Evolutionary conservation across 169 alveolate species (phyloP), one percentile per base, ranked within the genome.

Genomic region (Plasmodium inui): DNA sequence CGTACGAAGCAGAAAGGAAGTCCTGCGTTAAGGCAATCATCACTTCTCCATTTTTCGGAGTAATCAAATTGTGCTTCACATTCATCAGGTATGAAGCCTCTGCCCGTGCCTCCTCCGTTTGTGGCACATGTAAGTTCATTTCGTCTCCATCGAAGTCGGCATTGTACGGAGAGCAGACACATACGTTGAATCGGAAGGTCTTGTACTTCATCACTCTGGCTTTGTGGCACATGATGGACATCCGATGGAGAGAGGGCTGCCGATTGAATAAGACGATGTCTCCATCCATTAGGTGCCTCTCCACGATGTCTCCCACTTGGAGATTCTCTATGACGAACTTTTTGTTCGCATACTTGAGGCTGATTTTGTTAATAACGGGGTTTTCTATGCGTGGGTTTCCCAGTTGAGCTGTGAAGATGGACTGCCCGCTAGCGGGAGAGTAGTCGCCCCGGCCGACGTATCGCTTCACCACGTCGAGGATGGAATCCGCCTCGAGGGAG

Each of bases 61-160:
- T 98, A n/a, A 98, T 98, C 50, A 99, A 92, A 96, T 99, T 99
- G 70, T 98, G 94, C 46, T 97, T 97, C 0, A 98, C 99, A 61
- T 98, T 98, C 99, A 99, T 98, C 86, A 99, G 96, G 73, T 98
- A 97, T 53, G 96, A 90, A n/a, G 99, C 98, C 93, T 98, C 99
- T 61, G 99, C 98, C 95, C 98, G 96, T 1, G 99, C 99, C 91
- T 98, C 99, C 89, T 98, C 98, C 7, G 99, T 98, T 96, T 99
- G 99, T 17, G 99, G 99, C 53, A 99, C 95, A 96, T 99, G 99
- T 32, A 99, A 97, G 95, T 99, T 99, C 99, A 99, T 99, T 95
- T 99, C 99, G 94, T 99, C 99, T 0, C 99, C 99, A 94, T 99
- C 99, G 90, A 99, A 99, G 95, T 99, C 99, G 2, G 99, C 99